These are phyloP conservation scores for Aphanomyces cochlioides DNA, from an alignment of 352 stramenopile species.

Conservation along the genomic window DNA sequence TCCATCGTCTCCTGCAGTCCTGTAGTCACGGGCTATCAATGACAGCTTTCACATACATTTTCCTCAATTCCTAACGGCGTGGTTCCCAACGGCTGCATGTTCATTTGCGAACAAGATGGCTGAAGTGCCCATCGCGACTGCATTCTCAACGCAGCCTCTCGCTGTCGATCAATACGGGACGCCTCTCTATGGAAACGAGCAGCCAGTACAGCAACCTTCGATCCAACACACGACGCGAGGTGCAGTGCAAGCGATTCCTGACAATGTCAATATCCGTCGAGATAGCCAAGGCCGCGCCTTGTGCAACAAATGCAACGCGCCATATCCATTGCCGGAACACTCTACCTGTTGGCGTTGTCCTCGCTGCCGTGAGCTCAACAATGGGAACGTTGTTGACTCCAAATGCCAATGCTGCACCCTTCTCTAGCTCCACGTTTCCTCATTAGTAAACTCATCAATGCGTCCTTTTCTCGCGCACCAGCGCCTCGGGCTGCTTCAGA, in stretches of 20 bases:
- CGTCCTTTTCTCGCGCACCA: too few species aligned
- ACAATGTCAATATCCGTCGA: conserved; percentile 64
- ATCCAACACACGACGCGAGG: too few species aligned
- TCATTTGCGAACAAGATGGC: too few species aligned
- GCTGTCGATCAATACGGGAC: conserved; percentile 24
- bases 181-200: background rate
- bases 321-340: conserved; percentile 61
- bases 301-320: conserved; percentile 63
- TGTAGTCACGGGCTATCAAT: too few species aligned
- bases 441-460: background rate
- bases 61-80: too few species aligned
- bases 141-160: conserved; percentile 1
- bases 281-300: conserved; percentile 67
- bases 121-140: too few species aligned
- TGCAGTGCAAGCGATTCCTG: conserved; percentile 41
- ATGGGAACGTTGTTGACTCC: conserved; percentile 66
- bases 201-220: too few species aligned
- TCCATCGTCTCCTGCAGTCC: too few species aligned
- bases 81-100: too few species aligned
- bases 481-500: too few species aligned
- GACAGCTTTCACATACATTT: too few species aligned
- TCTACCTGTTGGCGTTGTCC: conserved; percentile 71
- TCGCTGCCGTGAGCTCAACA: conserved; percentile 69
- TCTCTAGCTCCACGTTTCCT: conserved; percentile 1
- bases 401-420: conserved; percentile 42